These are phyloP conservation scores for Colletotrichum sp. DNA, from an alignment of 2,329 filamentous ascomycete species.

Conservation along the genomic window DNA sequence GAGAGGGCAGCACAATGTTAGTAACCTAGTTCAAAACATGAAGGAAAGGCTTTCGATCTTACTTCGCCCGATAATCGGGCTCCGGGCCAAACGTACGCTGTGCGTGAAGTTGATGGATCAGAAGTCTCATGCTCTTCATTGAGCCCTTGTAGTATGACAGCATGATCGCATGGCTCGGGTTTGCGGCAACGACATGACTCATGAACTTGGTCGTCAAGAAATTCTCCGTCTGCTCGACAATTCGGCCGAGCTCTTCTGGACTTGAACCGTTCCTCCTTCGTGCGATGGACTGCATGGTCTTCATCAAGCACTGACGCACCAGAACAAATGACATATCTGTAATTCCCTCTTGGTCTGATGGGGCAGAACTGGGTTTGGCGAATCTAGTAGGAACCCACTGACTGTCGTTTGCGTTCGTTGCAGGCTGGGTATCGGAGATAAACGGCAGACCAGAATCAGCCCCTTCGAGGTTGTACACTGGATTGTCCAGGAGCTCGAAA, in stretches of 20 bases:
- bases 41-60: neutral
- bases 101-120: neutral
- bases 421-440: conserved; percentile 11
- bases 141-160: neutral
- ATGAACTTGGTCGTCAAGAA: conserved; percentile 14
- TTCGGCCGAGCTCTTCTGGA: neutral
- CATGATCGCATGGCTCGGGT: neutral
- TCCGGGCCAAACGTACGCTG: neutral
- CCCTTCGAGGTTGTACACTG: conserved; percentile 21
- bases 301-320: conserved; percentile 7
- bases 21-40: neutral
- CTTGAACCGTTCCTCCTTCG: neutral
- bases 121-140: conserved; percentile 1
- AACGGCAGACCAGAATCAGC: conserved; percentile 20
- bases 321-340: conserved; percentile 24
- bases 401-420: conserved; percentile 22
- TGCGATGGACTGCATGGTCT: neutral
- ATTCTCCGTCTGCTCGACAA: conserved; percentile 6
- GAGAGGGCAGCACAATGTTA: neutral
- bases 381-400: conserved; percentile 22
- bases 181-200: neutral
- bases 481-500: conserved; percentile 23
- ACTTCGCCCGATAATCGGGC: conserved; percentile 1
- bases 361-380: conserved; percentile 18
- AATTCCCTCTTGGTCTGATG: conserved; percentile 19